Conservation (phyloP, 352 stramenopile genomes). For the Blastocystis hominis region DNA sequence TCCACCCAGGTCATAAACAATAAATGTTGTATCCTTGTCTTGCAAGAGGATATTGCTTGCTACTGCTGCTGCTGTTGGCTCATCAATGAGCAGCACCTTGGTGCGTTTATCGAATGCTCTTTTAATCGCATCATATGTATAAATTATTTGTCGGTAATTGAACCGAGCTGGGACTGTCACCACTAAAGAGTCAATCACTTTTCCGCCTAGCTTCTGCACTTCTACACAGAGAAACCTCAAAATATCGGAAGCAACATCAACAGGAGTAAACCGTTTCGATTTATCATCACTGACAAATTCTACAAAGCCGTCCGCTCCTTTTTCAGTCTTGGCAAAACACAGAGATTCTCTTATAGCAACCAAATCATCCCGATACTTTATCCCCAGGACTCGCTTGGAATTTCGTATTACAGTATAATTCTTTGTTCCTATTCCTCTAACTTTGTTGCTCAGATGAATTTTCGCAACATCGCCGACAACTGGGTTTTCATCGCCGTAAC, state of each 20-base stretch:
- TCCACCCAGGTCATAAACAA: conserved; percentile 79
- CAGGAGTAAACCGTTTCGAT: neutral
- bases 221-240: neutral
- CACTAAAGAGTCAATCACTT: neutral
- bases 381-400: neutral
- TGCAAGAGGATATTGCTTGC: conserved; percentile 66
- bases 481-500: neutral
- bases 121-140: neutral
- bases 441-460: neutral
- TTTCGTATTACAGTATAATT: neutral
- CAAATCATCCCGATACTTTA: neutral
- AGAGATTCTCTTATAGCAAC: neutral
- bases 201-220: neutral
- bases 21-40: conserved; percentile 64
- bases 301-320: neutral
- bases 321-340: neutral
- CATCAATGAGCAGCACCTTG: neutral
- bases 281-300: neutral
- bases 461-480: neutral
- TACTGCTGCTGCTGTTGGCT: conserved; percentile 69
- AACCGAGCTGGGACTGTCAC: neutral
- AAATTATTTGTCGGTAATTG: neutral
- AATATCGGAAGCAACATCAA: neutral
- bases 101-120: neutral
- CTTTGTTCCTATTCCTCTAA: neutral